phyloP scores from a whole-genome alignment of 2,329 filamentous ascomycete species.

The Botryosphaeria dothidea region DNA sequence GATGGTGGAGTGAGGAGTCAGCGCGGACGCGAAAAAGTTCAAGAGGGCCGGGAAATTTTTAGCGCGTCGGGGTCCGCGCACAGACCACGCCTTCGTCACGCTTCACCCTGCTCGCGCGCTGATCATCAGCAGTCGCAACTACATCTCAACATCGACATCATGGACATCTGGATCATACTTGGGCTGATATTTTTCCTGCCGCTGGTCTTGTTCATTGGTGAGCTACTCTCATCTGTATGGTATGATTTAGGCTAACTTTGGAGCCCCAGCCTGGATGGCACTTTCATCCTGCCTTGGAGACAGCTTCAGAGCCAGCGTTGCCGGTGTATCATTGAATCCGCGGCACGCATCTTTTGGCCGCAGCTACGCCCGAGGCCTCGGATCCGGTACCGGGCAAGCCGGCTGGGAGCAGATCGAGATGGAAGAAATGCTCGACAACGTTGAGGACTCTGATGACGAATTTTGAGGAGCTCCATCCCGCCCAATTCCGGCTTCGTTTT shows the following conservation, averaged over 20 bases:
- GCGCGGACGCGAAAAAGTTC: slow-evolving; percentile 13
- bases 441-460: slow-evolving; percentile 26
- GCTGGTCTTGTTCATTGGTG: slow-evolving; percentile 34
- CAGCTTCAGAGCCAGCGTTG: slow-evolving; percentile 47
- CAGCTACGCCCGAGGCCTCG: slow-evolving; percentile 58
- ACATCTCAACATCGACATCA: slow-evolving; percentile 20
- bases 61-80: neutral
- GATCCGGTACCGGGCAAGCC: slow-evolving; percentile 51
- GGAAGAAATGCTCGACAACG: slow-evolving; percentile 56
- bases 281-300: slow-evolving; percentile 59
- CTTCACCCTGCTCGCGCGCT: neutral
- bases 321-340: slow-evolving; percentile 45
- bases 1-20: slow-evolving; percentile 12
- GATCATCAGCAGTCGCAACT: neutral
- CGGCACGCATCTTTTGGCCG: slow-evolving; percentile 53
- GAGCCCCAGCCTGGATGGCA: slow-evolving; percentile 47
- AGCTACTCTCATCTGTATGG: neutral
- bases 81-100: neutral
- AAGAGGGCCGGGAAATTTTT: slow-evolving; percentile 5
- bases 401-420: slow-evolving; percentile 65
- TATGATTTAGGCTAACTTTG: neutral
- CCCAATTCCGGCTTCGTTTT: neutral
- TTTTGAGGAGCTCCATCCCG: neutral
- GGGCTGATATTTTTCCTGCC: slow-evolving; percentile 36
- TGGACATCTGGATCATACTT: slow-evolving; percentile 37